Conservation (phyloP, 768 basidiomycete species). For the Tricholomella constricta region DNA sequence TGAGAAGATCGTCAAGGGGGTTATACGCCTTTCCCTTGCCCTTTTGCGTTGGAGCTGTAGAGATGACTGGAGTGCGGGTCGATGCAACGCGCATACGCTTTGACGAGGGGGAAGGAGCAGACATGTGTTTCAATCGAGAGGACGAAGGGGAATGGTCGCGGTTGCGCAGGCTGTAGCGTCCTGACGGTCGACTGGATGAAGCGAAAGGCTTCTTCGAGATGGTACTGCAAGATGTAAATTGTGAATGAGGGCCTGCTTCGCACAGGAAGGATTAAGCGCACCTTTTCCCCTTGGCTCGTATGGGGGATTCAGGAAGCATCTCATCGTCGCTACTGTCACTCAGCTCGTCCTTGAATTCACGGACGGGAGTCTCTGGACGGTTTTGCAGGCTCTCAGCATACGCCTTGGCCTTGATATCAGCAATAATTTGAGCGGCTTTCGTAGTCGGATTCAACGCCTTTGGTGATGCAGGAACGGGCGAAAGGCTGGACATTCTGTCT, state of each 20-base stretch:
- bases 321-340: conserved; percentile 58
- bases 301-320: conserved; percentile 20
- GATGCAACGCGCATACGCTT: conserved; percentile 11
- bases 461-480: conserved; percentile 31
- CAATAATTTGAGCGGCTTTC: conserved; percentile 62
- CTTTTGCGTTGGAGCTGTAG: conserved; percentile 11
- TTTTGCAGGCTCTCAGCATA: conserved; percentile 47
- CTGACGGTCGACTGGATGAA: background rate
- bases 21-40: conserved; percentile 31
- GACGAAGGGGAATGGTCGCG: conserved; percentile 14
- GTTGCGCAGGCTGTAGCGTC: conserved; percentile 10
- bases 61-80: conserved; percentile 10
- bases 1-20: conserved; percentile 56
- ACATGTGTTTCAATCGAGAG: conserved; percentile 4
- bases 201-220: background rate
- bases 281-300: conserved; percentile 13
- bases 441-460: conserved; percentile 35
- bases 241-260: background rate
- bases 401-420: conserved; percentile 64
- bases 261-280: background rate
- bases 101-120: conserved; percentile 7
- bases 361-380: conserved; percentile 39
- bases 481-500: conserved; percentile 16
- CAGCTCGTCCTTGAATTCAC: conserved; percentile 44
- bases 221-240: background rate